Evolutionary conservation across 179 eudicot genomes (phyloP), one percentile per base, ranked within the genome.

Genomic region (Nepenthes alata): DNA sequence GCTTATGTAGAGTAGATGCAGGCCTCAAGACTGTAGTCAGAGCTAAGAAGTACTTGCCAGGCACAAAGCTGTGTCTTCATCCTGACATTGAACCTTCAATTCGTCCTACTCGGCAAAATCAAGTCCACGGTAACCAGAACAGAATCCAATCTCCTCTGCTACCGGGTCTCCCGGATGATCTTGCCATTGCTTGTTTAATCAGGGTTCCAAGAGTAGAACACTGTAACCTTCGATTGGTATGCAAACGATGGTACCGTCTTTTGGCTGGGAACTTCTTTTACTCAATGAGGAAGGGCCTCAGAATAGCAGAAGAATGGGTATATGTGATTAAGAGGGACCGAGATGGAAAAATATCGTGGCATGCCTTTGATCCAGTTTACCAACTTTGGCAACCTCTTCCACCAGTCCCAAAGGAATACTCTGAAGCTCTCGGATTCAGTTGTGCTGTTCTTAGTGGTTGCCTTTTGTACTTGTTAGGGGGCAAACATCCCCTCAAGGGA

Each of bases 131-230:
- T 45, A 89, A 87, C 15, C 74, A 88, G 69, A 85, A 58, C 58
- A 77, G 83, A 41, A 83, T 57, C 66, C 89, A 81, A 64, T 72
- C 89, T 58, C 97, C 93, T 70, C 82, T 90, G 57, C 74, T 90
- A 53, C 97, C 95, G 1, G 95, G 93, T 60, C 85, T 90, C 45
- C 97, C 97, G 1, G 95, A 90, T 69, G 97, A 90, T 67, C 86
- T 90, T 15, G 97, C 97, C 59, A 87, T 90, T 47, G 91, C 97
- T 59, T 90, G 97, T 83, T 74, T 90, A 61, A 83, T 87, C 49
- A 80, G 95, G 54, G 97, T 90, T 59, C 95, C 95, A 36, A 70
- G 97, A 65, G 61, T 71, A 38, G 95, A 87, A 53, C 95, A 90
- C 64, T 62, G 79, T 53, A 87, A 78, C 65, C 97, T 90, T 35